Evolutionary conservation across 148 eudicot species (phyloP).

Genomic region (Vaccinium vitisidaea): DNA sequence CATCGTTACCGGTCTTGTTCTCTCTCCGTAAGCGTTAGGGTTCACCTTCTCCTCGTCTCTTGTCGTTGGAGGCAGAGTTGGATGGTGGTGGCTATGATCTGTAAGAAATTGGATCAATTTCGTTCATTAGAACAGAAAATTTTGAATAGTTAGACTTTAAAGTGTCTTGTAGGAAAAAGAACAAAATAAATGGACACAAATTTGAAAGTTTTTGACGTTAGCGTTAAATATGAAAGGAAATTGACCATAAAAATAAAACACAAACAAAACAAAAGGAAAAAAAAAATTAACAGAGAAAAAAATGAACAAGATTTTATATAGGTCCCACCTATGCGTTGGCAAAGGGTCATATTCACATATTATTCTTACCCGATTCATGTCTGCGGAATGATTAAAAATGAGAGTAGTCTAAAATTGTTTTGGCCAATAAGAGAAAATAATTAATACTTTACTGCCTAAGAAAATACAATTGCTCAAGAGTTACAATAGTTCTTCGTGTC

Average conservation of each 20-base stretch:
- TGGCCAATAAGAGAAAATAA: background rate
- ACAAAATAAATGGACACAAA: background rate
- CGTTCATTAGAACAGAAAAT: background rate
- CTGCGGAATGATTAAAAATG: background rate
- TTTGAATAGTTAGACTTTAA: background rate
- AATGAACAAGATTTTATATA: background rate
- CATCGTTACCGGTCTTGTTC: slow-evolving; percentile 1
- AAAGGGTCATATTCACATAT: too few species aligned
- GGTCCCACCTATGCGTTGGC: too few species aligned
- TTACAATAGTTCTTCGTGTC: background rate
- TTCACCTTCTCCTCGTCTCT: background rate
- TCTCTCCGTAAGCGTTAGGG: background rate
- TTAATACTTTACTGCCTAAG: background rate
- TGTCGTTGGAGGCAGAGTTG: background rate
- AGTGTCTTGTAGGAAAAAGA: background rate
- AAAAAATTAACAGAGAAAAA: background rate
- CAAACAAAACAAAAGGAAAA: background rate
- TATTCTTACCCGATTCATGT: background rate
- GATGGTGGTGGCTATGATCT: slow-evolving; percentile 29
- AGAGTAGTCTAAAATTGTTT: background rate
- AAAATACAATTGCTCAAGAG: background rate
- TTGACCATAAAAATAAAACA: background rate
- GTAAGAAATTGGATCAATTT: background rate
- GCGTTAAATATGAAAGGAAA: background rate
- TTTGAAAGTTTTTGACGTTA: background rate